These are phyloP conservation scores for Hypoxylon sp. DNA, from an alignment of 2,329 filamentous ascomycete genomes.

Conservation along the genomic window DNA sequence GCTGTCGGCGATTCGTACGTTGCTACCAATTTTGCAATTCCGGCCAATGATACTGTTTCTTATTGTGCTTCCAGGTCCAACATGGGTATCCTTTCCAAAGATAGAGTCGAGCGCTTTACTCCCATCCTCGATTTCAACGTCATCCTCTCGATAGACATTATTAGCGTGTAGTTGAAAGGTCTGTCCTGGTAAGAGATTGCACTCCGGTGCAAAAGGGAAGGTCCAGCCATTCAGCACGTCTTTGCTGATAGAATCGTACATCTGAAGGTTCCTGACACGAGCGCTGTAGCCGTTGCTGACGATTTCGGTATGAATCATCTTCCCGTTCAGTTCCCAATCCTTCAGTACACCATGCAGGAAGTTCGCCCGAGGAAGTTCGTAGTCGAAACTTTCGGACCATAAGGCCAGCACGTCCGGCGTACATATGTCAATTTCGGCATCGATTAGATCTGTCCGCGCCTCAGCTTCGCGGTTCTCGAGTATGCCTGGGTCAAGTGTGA, in stretches of 20 bases:
- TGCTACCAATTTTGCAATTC: conserved; percentile 86
- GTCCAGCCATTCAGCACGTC: conserved; percentile 91
- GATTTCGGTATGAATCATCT: conserved; percentile 94
- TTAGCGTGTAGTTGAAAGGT: conserved; percentile 78
- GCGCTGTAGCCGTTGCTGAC: conserved; percentile 86
- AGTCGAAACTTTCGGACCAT: conserved; percentile 98
- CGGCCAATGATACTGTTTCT: conserved; percentile 84
- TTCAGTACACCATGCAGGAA: conserved; percentile 94
- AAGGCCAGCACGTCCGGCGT: conserved; percentile 94
- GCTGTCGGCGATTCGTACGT: conserved; percentile 81
- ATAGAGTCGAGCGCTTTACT: conserved; percentile 78
- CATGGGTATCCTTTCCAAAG: conserved; percentile 79
- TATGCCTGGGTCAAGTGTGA: conserved; percentile 83
- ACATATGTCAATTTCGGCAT: conserved; percentile 96
- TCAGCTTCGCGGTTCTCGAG: conserved; percentile 81
- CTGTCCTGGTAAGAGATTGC: conserved; percentile 83
- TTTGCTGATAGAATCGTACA: conserved; percentile 89
- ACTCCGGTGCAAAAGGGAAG: conserved; percentile 89
- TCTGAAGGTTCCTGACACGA: conserved; percentile 84
- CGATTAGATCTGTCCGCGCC: conserved; percentile 87
- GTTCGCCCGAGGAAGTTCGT: conserved; percentile 87
- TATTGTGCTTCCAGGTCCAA: conserved; percentile 79
- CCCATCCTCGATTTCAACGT: conserved; percentile 79
- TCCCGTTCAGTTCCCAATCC: conserved; percentile 96
- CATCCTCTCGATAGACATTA: conserved; percentile 81